Conservation (phyloP, 129 eudicot species). For the Heracleum sosnowskyi region DNA sequence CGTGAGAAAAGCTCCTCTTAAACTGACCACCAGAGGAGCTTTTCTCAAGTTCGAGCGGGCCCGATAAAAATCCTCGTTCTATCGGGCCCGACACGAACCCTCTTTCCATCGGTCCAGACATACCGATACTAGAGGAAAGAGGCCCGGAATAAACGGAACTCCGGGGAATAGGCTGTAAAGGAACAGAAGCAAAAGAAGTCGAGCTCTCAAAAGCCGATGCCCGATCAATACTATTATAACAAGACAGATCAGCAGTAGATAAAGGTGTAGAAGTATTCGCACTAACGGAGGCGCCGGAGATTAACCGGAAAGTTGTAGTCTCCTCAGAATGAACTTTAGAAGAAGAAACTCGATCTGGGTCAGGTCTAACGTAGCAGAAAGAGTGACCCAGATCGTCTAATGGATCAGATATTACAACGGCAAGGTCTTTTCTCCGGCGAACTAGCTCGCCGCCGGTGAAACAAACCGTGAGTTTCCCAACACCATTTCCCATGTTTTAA, state of each 20-base stretch:
- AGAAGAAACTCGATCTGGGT: conserved; percentile 38
- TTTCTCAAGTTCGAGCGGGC: conserved; percentile 69
- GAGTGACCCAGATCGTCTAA: conserved; percentile 93
- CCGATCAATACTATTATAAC: conserved; percentile 38
- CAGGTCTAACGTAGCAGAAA: conserved; percentile 87
- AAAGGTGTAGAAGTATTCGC: conserved; percentile 95
- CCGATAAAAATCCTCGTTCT: conserved; percentile 46
- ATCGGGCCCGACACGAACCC: conserved; percentile 80
- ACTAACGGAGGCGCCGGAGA: conserved; percentile 95
- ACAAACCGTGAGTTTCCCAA: conserved; percentile 66
- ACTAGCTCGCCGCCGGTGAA: conserved; percentile 56
- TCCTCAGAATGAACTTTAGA: conserved; percentile 79
- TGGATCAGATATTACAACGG: conserved; percentile 48
- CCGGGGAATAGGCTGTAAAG: conserved; percentile 69
- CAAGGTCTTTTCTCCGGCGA: conserved; percentile 46
- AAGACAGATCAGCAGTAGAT: conserved; percentile 64
- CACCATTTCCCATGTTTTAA: conserved; percentile 74
- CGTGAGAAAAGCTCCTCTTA: conserved; percentile 71
- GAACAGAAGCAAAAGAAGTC: conserved; percentile 76
- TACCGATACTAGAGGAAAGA: conserved; percentile 24
- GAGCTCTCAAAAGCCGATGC: conserved; percentile 86
- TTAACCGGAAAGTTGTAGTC: conserved; percentile 63
- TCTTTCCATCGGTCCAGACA: conserved; percentile 86
- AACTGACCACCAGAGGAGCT: conserved; percentile 47
- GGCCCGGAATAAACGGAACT: conserved; percentile 53